Evolutionary conservation across 768 basidiomycete species (phyloP).

Genomic region (Collybia sp.): DNA sequence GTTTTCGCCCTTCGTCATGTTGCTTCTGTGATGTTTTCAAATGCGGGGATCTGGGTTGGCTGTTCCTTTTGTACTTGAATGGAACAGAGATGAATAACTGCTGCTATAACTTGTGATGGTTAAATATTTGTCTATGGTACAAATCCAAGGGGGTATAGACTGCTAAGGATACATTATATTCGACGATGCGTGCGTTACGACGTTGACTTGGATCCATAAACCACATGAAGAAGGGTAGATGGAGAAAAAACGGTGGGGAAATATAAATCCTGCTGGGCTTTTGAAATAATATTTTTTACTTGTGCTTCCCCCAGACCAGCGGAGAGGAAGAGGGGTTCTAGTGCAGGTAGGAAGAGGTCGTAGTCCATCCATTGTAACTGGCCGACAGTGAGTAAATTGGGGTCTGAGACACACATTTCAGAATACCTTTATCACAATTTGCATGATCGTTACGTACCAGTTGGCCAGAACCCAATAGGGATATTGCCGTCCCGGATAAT

Average conservation of each 20-base stretch:
- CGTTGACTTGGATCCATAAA: slow-evolving; percentile 43
- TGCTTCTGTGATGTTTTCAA: slow-evolving; percentile 23
- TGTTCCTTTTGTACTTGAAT: slow-evolving; percentile 44
- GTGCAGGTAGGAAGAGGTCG: slow-evolving; percentile 58
- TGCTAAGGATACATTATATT: slow-evolving; percentile 4
- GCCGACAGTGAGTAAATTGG: slow-evolving; percentile 54
- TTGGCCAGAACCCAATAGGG: slow-evolving; percentile 68
- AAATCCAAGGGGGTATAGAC: slow-evolving; percentile 6
- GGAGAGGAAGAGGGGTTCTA: slow-evolving; percentile 55
- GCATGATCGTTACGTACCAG: slow-evolving; percentile 32
- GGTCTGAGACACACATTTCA: slow-evolving; percentile 32
- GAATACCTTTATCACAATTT: neutral
- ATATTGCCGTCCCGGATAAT: slow-evolving; percentile 52
- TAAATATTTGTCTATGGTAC: neutral
- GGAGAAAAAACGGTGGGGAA: slow-evolving; percentile 42
- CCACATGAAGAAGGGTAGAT: slow-evolving; percentile 53
- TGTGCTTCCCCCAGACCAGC: slow-evolving; percentile 47
- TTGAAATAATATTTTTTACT: slow-evolving; percentile 51
- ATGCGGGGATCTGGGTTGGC: slow-evolving; percentile 47
- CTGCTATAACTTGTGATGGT: slow-evolving; percentile 19
- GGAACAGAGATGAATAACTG: slow-evolving; percentile 59
- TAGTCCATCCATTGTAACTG: slow-evolving; percentile 74
- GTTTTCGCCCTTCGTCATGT: slow-evolving; percentile 17
- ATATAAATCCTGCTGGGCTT: slow-evolving; percentile 65
- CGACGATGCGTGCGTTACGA: slow-evolving; percentile 13